Evolutionary conservation across 2,329 filamentous ascomycete genomes (phyloP), one percentile per base, ranked within the genome.

Genomic region (Raffaelea deltoideospora): DNA sequence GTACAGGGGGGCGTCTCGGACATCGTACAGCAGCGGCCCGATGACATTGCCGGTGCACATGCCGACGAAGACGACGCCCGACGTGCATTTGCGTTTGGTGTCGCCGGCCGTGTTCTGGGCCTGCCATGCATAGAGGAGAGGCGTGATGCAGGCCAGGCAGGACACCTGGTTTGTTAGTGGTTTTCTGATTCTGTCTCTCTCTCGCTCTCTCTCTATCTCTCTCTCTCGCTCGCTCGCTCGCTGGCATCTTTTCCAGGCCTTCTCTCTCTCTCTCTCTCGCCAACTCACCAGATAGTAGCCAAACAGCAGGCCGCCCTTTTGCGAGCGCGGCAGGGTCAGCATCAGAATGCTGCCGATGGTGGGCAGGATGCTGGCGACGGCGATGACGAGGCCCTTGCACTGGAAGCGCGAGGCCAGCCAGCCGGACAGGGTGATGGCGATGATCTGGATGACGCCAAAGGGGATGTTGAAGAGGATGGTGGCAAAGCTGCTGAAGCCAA

Each of bases 1-100:
- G 37, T 77, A 77, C 2, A 62, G 50, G 0, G 72, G 72, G 6
- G 65, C 65, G 39, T 76, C 69, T 0, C 63, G 63, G 0, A 71
- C 67, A 4, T 67, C 75, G 51, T 77, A 81, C 0, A 80, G 58
- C 33, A 74, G 65, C 0, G 76, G 76, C 0, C 76, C 76, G 18
- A 79, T 58, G 26, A 79, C 70, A 44, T 81, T 81, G 5, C 76
- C 76, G 1, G 67, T 66, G 35, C 69, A 76, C 40, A 75, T 69
- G 4, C 75, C 73, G 34, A 80, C 64, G 46, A 80, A 76, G 2
- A 81, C 58, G 4, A 78, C 60, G 11, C 67, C 73, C 0, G 74
- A 79, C 0, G 69, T 76, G 13, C 69, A 66, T 48, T 80, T 80
- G 43, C 72, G 69, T 54, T 81, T 82, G 0, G 76, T 81, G 48